Evolutionary conservation across 768 basidiomycete species (phyloP).

Genomic region (Tricholomella constricta): DNA sequence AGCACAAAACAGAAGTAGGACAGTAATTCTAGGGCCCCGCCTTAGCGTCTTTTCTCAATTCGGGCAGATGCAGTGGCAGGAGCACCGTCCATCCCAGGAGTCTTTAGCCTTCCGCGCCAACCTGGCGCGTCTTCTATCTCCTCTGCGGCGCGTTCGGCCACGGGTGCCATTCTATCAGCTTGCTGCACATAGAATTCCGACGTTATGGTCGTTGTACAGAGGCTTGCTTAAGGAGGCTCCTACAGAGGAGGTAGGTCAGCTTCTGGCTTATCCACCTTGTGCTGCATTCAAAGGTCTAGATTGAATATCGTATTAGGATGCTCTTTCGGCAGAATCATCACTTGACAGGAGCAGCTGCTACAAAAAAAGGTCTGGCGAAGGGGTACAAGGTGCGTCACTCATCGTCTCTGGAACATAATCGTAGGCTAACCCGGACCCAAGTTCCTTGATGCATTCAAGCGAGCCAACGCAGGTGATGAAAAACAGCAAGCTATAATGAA

Average conservation of each 20-base stretch:
- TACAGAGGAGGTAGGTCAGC: conserved; percentile 50
- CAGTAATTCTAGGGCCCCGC: too few relatives aligned
- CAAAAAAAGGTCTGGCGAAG: conserved; percentile 45
- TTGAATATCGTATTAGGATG: conserved; percentile 54
- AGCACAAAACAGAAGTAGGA: too few relatives aligned
- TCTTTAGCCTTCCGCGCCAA: conserved; percentile 54
- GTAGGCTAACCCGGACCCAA: conserved; percentile 23
- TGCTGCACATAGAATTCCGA: conserved; percentile 73
- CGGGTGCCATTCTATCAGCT: conserved; percentile 69
- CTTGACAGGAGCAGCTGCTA: conserved; percentile 54
- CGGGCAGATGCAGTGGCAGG: conserved; percentile 12
- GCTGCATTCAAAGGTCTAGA: conserved; percentile 36
- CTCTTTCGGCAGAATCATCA: conserved; percentile 55
- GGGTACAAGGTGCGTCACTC: conserved; percentile 56
- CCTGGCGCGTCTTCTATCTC: conserved; percentile 53
- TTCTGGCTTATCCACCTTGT: background rate
- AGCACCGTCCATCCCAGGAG: conserved; percentile 20
- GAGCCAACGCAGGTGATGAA: conserved; percentile 55
- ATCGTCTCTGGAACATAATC: background rate
- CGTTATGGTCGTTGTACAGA: conserved; percentile 76
- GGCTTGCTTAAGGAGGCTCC: conserved; percentile 61
- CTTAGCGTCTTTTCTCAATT: too few relatives aligned
- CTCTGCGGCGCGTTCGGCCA: conserved; percentile 60
- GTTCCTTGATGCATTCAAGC: conserved; percentile 62
- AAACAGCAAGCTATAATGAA: conserved; percentile 46